phyloP scores from a whole-genome alignment of 1,284 basidiomycete species.

The Cryptococcus sp. region DNA sequence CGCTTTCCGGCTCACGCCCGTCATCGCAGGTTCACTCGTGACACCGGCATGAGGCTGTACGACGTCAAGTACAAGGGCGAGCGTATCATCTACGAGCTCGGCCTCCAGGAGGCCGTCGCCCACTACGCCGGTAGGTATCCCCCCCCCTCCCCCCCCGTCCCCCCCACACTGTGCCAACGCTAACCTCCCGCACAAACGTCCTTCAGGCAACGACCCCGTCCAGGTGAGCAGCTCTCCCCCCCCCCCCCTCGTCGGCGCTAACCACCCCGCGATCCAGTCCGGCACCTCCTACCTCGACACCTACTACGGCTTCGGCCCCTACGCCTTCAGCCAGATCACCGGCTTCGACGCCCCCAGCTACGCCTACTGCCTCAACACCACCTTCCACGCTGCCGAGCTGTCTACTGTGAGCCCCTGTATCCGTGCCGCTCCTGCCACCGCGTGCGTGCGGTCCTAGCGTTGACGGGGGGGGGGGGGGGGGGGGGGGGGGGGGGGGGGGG shows the following conservation, averaged over 20 bases:
- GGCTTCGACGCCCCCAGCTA: slow-evolving; percentile 66
- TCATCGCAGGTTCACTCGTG: slow-evolving; percentile 55
- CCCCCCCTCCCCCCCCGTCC: too few species aligned
- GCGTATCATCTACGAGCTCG: slow-evolving; percentile 63
- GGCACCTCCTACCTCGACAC: slow-evolving; percentile 64
- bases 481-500: too few species aligned
- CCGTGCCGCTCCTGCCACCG: too few species aligned
- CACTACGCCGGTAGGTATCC: slow-evolving; percentile 57
- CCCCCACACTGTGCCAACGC: too few species aligned
- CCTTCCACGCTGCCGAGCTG: slow-evolving; percentile 55
- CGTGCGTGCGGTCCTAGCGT: too few species aligned
- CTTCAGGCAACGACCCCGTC: slow-evolving; percentile 56
- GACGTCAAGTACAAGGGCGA: slow-evolving; percentile 62
- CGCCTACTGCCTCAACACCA: slow-evolving; percentile 59
- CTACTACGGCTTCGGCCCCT: slow-evolving; percentile 3
- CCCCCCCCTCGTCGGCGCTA: too few species aligned
- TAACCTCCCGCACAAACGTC: too few species aligned
- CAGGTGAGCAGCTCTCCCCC: slow-evolving; percentile 20
- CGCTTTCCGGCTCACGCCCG: too few species aligned
- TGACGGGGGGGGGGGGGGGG: too few species aligned
- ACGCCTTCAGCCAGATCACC: not conserved
- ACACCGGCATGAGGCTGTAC: slow-evolving; percentile 65
- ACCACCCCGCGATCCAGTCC: slow-evolving; percentile 39
- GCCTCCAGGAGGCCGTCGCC: slow-evolving; percentile 54
- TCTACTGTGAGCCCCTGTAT: slow-evolving; percentile 24